Evolutionary conservation across 306 rosid genomes (phyloP).

Genomic region (Purshia tridentata): DNA sequence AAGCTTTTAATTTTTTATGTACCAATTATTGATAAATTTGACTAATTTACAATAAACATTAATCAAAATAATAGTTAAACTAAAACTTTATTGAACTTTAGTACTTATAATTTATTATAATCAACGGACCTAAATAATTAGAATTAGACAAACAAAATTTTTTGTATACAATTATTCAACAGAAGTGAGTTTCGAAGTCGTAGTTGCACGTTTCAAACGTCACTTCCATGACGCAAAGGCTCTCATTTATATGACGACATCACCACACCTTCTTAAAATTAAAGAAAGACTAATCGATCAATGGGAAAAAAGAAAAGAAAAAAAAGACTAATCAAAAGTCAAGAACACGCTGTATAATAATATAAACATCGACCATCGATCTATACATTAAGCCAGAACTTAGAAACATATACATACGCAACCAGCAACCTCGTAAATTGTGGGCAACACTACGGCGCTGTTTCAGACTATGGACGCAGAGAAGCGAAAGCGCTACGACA

Average conservation of each 20-base stretch:
- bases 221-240: constrained; percentile 14
- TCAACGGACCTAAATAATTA: too few relatives aligned
- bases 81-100: too few relatives aligned
- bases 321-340: constrained; percentile 2
- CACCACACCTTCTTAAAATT: not conserved
- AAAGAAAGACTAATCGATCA: not conserved
- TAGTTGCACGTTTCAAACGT: not conserved
- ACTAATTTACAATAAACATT: too few relatives aligned
- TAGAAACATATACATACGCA: not conserved
- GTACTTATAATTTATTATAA: too few relatives aligned
- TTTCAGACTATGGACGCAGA: constrained; percentile 22
- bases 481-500: constrained; percentile 35
- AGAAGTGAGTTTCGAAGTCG: not conserved
- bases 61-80: too few relatives aligned
- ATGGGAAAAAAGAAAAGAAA: too few relatives aligned
- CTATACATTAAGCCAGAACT: too few relatives aligned
- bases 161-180: too few relatives aligned
- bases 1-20: too few relatives aligned
- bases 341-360: not conserved
- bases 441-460: not conserved
- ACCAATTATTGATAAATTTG: too few relatives aligned
- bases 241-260: not conserved
- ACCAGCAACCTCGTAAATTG: not conserved
- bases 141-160: not conserved
- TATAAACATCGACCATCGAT: too few relatives aligned